Evolutionary conservation across 2,329 filamentous ascomycete species (phyloP).

Genomic region (Talaromyces amestolkiae): DNA sequence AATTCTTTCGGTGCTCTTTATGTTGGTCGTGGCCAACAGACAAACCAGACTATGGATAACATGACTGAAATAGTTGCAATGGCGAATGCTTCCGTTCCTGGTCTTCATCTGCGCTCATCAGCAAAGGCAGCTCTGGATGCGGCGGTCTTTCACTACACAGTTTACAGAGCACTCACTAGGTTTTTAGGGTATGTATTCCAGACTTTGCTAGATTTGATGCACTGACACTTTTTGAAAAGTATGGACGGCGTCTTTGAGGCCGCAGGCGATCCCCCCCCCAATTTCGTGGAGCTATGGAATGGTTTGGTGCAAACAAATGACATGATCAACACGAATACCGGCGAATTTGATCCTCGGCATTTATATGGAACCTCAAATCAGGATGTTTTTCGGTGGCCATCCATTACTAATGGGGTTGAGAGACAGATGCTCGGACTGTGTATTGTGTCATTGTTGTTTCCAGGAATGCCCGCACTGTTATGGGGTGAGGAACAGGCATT

Average conservation of each 20-base stretch:
- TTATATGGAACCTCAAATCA: conserved; percentile 62
- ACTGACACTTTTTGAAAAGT: conserved; percentile 9
- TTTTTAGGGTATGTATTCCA: conserved; percentile 45
- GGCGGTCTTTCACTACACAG: conserved; percentile 58
- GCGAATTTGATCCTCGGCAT: conserved; percentile 57
- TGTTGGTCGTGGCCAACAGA: conserved; percentile 56
- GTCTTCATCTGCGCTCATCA: conserved; percentile 48
- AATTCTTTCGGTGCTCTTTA: conserved; percentile 57
- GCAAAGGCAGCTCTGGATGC: conserved; percentile 53
- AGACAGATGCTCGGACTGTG: conserved; percentile 54
- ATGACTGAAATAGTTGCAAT: conserved; percentile 45
- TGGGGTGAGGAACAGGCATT: conserved; percentile 63
- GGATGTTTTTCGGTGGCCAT: conserved; percentile 60
- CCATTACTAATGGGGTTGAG: conserved; percentile 53
- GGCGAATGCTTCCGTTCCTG: conserved; percentile 38
- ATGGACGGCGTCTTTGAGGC: conserved; percentile 52
- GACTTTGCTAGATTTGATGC: background rate
- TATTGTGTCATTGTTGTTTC: conserved; percentile 54
- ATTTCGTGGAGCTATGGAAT: conserved; percentile 54
- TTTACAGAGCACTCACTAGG: conserved; percentile 55
- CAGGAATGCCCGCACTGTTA: conserved; percentile 55
- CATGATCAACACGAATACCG: conserved; percentile 54
- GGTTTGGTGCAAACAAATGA: conserved; percentile 55
- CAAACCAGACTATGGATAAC: conserved; percentile 46
- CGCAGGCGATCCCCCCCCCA: conserved; percentile 48